Conservation (phyloP, 2,329 filamentous ascomycete genomes). For the Pleoardoris graminearum region DNA sequence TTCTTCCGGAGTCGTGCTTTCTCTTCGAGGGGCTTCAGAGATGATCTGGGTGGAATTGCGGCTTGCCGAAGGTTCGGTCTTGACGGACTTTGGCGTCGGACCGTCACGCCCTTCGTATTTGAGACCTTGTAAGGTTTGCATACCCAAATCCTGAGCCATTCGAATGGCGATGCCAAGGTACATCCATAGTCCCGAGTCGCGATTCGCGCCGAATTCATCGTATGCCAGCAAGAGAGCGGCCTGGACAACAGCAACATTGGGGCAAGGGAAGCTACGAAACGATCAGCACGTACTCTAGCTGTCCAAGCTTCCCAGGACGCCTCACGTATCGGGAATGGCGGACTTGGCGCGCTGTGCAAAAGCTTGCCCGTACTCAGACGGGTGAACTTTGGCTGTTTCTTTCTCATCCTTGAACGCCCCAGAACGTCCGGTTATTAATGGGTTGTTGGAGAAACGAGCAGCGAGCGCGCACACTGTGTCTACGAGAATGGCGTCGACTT, state of each 20-base stretch:
- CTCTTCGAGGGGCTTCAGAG: constrained; percentile 52
- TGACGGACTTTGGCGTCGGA: constrained; percentile 60
- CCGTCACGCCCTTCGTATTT: constrained; percentile 59
- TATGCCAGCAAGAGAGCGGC: constrained; percentile 83
- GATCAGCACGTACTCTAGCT: not conserved
- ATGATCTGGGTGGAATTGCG: constrained; percentile 57
- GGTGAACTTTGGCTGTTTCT: constrained; percentile 33
- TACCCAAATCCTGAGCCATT: constrained; percentile 76
- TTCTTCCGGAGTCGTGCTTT: constrained; percentile 40
- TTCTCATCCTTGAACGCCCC: constrained; percentile 50
- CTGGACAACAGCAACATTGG: constrained; percentile 81
- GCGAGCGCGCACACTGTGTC: constrained; percentile 83
- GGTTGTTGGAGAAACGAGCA: constrained; percentile 73
- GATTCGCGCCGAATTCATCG: constrained; percentile 84
- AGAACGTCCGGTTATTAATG: constrained; percentile 55
- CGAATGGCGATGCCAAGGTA: constrained; percentile 86
- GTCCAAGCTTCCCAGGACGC: not conserved
- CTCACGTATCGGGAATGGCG: constrained; percentile 72
- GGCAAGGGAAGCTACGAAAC: constrained; percentile 68
- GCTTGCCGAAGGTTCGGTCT: constrained; percentile 36
- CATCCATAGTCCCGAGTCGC: constrained; percentile 92
- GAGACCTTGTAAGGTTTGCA: constrained; percentile 80
- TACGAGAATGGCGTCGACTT: constrained; percentile 80
- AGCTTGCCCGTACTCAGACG: constrained; percentile 71
- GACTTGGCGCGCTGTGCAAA: constrained; percentile 82